A percentile compares a stretch with the other conserved stretches of the same genome.
Conservation (phyloP, 805 yeast species). For the Yarrowia divulgata region DNA sequence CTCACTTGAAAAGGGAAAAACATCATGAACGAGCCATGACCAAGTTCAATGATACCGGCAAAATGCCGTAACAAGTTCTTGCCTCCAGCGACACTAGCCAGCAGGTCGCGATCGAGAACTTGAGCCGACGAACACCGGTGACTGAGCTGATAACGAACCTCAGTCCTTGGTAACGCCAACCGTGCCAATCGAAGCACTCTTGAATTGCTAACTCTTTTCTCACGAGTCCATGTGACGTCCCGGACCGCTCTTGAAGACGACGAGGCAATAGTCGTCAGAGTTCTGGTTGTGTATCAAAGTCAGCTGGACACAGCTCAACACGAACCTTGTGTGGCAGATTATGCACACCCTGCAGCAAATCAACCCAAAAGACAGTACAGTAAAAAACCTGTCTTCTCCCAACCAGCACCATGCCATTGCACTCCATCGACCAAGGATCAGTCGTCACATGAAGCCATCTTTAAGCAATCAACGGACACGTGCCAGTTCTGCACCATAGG, state of each 20-base stretch:
- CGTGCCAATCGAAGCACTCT: neutral
- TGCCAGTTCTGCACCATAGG: neutral
- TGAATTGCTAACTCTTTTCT: constrained; percentile 4
- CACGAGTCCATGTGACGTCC: constrained; percentile 5
- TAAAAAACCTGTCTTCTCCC: neutral
- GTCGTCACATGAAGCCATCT: neutral
- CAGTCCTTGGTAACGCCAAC: neutral
- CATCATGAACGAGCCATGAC: neutral
- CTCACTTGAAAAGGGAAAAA: neutral
- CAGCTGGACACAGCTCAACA: constrained; percentile 2
- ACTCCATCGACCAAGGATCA: neutral
- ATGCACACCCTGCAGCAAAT: neutral
- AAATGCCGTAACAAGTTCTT: neutral
- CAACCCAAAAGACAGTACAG: neutral
- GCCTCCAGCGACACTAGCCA: neutral
- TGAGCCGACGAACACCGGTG: neutral
- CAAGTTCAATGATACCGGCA: neutral
- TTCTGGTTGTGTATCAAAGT: neutral
- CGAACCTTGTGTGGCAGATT: neutral
- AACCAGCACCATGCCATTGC: neutral
- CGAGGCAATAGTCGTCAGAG: constrained; percentile 1
- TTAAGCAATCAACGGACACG: neutral
- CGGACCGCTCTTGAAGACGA: constrained; percentile 10
- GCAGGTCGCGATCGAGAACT: neutral
- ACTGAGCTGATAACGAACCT: neutral